Evolutionary conservation across 345 rosid species (phyloP).

Genomic region (Melastoma malabathricum): DNA sequence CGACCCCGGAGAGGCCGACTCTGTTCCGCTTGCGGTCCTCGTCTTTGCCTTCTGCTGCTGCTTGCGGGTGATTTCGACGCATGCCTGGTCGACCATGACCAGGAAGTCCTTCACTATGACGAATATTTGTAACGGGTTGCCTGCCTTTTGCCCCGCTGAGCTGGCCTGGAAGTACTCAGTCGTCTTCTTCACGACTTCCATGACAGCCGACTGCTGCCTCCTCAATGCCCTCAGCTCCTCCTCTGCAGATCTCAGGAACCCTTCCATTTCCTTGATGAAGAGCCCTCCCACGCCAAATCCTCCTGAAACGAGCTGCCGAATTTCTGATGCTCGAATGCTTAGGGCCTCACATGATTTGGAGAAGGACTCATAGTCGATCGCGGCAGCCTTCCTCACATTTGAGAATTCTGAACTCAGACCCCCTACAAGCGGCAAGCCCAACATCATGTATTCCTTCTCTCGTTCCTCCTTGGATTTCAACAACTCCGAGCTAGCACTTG

Average conservation of each 20-base stretch:
- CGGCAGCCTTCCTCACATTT: slow-evolving; percentile 74
- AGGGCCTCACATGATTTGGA: slow-evolving; percentile 35
- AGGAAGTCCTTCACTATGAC: slow-evolving; percentile 61
- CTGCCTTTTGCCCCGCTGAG: slow-evolving; percentile 26
- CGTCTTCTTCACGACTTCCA: slow-evolving; percentile 57
- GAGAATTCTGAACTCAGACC: slow-evolving; percentile 65
- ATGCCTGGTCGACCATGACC: slow-evolving; percentile 62
- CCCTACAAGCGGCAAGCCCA: slow-evolving; percentile 67
- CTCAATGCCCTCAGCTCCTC: slow-evolving; percentile 32
- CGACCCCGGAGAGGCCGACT: slow-evolving; percentile 18
- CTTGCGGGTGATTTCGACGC: slow-evolving; percentile 48
- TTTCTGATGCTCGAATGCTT: slow-evolving; percentile 27
- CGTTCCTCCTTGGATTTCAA: slow-evolving; percentile 33
- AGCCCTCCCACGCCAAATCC: slow-evolving; percentile 19
- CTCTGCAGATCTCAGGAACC: slow-evolving; percentile 45
- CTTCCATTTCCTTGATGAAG: slow-evolving; percentile 43
- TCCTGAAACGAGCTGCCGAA: slow-evolving; percentile 14
- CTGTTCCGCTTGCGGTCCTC: slow-evolving; percentile 6
- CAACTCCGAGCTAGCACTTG: slow-evolving; percentile 9
- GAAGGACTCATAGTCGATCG: slow-evolving; percentile 33
- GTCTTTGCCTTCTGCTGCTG: slow-evolving; percentile 38
- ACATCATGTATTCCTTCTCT: slow-evolving; percentile 44
- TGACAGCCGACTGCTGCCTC: slow-evolving; percentile 40
- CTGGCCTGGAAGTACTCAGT: slow-evolving; percentile 74
- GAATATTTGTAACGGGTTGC: slow-evolving; percentile 44